A percentile compares a stretch with the other conserved stretches of the same genome.
Evolutionary conservation across 768 basidiomycete species (phyloP).

Genomic region (Suillus tomentosus): DNA sequence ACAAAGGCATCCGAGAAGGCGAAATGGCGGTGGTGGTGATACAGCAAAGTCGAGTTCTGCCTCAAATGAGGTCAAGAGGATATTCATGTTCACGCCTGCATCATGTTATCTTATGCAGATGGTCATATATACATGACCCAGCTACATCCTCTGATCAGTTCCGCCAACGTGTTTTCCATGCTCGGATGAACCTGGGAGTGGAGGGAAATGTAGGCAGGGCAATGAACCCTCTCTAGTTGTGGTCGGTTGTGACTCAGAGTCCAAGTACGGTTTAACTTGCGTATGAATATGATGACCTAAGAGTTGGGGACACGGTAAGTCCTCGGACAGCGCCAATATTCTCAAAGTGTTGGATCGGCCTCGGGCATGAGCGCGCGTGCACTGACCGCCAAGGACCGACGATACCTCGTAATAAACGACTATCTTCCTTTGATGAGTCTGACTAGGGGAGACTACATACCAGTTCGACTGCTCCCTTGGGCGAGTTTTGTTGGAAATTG

Average conservation of each 20-base stretch:
- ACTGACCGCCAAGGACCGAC: too few relatives aligned
- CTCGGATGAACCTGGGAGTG: too few relatives aligned
- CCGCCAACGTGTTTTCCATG: too few relatives aligned
- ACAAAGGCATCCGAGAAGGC: too few relatives aligned
- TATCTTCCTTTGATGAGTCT: not conserved
- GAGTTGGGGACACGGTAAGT: not conserved
- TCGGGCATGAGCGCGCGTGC: not conserved
- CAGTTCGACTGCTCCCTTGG: not conserved
- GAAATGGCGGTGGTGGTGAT: too few relatives aligned
- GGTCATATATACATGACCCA: conserved; percentile 90
- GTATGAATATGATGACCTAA: not conserved
- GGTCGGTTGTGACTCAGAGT: too few relatives aligned
- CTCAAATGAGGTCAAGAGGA: too few relatives aligned
- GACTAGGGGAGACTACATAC: not conserved
- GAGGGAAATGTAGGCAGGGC: too few relatives aligned
- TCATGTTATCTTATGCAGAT: conserved; percentile 97
- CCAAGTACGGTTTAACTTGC: too few relatives aligned
- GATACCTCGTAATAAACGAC: not conserved
- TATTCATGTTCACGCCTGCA: conserved; percentile 71
- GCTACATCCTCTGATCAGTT: conserved; percentile 86
- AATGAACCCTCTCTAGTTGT: too few relatives aligned
- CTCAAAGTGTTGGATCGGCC: not conserved
- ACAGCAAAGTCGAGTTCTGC: too few relatives aligned
- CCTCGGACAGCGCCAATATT: not conserved
- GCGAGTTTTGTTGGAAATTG: not conserved